Percentiles rank a stretch among this genome's conserved stretches.
phyloP scores from a whole-genome alignment of 225 moss, liverwort and hornwort species.

The Marchantia paleacea region DNA sequence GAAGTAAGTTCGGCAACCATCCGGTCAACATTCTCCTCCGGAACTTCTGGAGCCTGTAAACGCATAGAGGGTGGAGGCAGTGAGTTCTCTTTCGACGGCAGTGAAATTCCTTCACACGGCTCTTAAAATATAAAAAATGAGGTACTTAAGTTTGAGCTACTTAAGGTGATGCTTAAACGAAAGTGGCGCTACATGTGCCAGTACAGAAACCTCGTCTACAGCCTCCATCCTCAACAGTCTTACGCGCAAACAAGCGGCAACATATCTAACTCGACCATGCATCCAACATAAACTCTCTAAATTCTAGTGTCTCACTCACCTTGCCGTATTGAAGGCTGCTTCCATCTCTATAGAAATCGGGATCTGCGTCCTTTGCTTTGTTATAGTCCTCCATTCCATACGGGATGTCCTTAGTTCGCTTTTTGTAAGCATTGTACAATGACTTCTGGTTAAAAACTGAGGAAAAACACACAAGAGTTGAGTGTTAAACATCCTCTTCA shows the following conservation, averaged over 20 bases:
- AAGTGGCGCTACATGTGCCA: no score
- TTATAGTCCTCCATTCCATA: slow-evolving; percentile 80
- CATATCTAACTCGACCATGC: neutral
- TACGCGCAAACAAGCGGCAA: neutral
- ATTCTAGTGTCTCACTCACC: slow-evolving; percentile 39
- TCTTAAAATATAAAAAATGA: no score
- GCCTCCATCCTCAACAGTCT: neutral
- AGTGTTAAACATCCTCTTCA: neutral
- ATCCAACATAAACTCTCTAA: neutral
- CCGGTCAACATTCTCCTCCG: slow-evolving; percentile 80
- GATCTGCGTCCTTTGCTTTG: slow-evolving; percentile 73
- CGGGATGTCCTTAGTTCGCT: slow-evolving; percentile 75
- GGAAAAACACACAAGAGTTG: neutral
- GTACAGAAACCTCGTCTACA: neutral
- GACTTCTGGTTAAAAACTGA: slow-evolving; percentile 98
- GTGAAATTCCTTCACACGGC: no score
- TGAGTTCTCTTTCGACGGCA: neutral
- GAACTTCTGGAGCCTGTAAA: slow-evolving; percentile 69
- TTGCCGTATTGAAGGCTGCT: slow-evolving; percentile 98
- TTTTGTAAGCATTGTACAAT: slow-evolving; percentile 93
- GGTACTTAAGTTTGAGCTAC: no score
- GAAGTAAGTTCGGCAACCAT: slow-evolving; percentile 92
- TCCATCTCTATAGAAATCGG: slow-evolving; percentile 95
- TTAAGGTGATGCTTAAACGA: no score
- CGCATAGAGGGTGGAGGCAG: neutral